These are phyloP conservation scores for Candida ovalis DNA, from an alignment of 805 yeast genomes.

Conservation along the genomic window DNA sequence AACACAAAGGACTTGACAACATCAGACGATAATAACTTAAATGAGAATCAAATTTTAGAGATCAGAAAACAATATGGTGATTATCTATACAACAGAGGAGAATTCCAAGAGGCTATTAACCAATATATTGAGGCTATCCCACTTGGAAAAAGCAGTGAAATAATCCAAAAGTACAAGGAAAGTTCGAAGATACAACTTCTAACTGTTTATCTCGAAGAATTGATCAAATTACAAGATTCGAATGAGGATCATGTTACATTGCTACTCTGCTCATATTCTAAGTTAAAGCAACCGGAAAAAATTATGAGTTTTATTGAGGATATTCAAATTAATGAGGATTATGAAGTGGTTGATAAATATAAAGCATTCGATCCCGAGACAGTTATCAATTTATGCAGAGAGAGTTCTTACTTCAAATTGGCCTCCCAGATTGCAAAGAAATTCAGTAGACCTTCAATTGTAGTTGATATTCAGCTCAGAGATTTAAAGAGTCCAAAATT, in stretches of 20 bases:
- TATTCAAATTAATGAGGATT: constrained; percentile 31
- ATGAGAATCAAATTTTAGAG: constrained; percentile 30
- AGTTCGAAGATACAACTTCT: constrained; percentile 66
- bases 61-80: constrained; percentile 67
- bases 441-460: constrained; percentile 67
- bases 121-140: constrained; percentile 54
- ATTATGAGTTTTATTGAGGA: constrained; percentile 52
- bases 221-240: constrained; percentile 53
- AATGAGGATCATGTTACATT: constrained; percentile 80
- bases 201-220: constrained; percentile 57
- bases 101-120: constrained; percentile 65
- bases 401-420: constrained; percentile 60
- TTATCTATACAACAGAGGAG: constrained; percentile 60
- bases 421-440: constrained; percentile 69
- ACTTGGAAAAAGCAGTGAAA: constrained; percentile 62
- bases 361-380: constrained; percentile 62
- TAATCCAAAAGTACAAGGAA: constrained; percentile 75
- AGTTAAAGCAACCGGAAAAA: constrained; percentile 58
- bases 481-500: constrained; percentile 58
- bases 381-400: constrained; percentile 67
- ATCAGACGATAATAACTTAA: constrained; percentile 18
- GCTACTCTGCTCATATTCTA: constrained; percentile 74
- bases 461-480: constrained; percentile 69
- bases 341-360: constrained; percentile 32
- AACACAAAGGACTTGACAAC: constrained; percentile 3